phyloP scores from a whole-genome alignment of 1,139 yeast genomes.

The Taphrina wiesneri region DNA sequence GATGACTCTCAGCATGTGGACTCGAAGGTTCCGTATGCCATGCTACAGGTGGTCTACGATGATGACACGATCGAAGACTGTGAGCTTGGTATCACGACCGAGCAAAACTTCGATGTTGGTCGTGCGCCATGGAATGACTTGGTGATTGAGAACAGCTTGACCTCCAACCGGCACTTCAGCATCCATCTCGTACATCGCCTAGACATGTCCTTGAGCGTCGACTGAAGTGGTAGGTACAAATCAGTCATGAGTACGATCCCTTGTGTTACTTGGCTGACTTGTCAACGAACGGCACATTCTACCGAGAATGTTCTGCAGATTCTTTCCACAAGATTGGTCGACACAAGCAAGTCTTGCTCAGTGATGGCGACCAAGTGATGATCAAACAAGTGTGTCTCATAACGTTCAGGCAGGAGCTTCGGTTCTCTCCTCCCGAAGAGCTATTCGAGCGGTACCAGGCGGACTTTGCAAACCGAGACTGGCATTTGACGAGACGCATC shows the following conservation, averaged over 20 bases:
- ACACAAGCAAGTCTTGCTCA: conserved; percentile 48
- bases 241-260: conserved; percentile 11
- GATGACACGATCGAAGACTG: background rate
- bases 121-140: background rate
- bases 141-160: background rate
- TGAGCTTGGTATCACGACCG: background rate
- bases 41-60: background rate
- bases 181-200: background rate
- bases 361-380: conserved; percentile 52
- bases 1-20: background rate
- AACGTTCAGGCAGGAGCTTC: conserved; percentile 41
- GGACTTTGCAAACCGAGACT: conserved; percentile 42
- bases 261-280: conserved; percentile 57
- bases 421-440: conserved; percentile 14
- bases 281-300: conserved; percentile 48
- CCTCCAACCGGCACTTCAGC: background rate
- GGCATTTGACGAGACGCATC: conserved; percentile 52
- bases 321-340: conserved; percentile 43
- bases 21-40: background rate
- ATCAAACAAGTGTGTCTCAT: conserved; percentile 45
- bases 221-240: conserved; percentile 1
- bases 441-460: conserved; percentile 24
- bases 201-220: background rate
- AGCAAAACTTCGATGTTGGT: conserved; percentile 1
- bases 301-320: background rate